Percentiles rank a stretch among this genome's conserved stretches.
phyloP scores from a whole-genome alignment of 768 basidiomycete genomes.

The Artomyces pyxidatus region DNA sequence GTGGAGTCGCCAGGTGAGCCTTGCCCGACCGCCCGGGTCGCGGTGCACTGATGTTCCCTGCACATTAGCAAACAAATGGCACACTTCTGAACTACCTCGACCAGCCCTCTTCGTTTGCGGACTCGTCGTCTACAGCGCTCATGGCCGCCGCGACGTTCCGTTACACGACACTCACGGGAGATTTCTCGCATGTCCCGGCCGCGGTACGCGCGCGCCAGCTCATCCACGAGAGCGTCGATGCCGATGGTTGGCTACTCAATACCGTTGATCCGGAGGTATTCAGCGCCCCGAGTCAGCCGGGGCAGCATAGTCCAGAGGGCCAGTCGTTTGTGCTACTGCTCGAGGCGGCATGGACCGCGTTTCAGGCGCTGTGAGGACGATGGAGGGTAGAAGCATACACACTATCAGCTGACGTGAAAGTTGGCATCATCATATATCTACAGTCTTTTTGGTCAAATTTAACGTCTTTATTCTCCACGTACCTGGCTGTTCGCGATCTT shows the following conservation, averaged over 20 bases:
- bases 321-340: conserved; percentile 17
- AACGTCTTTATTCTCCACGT: too few relatives aligned
- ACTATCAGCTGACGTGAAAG: too few relatives aligned
- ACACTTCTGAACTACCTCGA: conserved; percentile 47
- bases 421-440: neutral
- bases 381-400: too few relatives aligned
- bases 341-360: conserved; percentile 13
- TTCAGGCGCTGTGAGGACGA: neutral
- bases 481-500: too few relatives aligned
- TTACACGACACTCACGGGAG: conserved; percentile 35
- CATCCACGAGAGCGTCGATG: conserved; percentile 30
- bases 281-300: neutral
- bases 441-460: too few relatives aligned
- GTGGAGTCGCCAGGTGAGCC: conserved; percentile 36
- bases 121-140: conserved; percentile 48
- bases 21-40: neutral
- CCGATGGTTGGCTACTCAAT: conserved; percentile 18
- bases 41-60: neutral
- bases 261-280: conserved; percentile 8
- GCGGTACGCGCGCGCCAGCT: conserved; percentile 34
- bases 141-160: conserved; percentile 51
- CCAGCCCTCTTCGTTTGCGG: conserved; percentile 40
- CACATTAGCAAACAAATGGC: conserved; percentile 31
- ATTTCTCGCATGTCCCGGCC: conserved; percentile 27
- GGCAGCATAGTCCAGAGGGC: conserved; percentile 12